These are phyloP conservation scores for Phaeoacremonium minimum DNA, from an alignment of 2,329 filamentous ascomycete genomes.

Conservation along the genomic window DNA sequence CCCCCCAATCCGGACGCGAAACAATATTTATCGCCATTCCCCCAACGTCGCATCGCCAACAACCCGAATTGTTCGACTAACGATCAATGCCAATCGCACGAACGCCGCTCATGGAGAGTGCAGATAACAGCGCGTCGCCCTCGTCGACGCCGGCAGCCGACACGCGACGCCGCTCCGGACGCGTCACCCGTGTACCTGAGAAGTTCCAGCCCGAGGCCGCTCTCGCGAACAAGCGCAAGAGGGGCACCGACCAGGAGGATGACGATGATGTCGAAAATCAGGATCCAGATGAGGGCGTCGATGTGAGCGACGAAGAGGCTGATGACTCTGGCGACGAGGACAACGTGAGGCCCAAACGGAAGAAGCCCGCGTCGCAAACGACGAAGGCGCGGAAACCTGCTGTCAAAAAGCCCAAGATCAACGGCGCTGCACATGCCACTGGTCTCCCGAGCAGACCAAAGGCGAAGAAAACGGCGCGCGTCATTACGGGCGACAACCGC, in stretches of 20 bases:
- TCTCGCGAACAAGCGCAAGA: constrained; percentile 53
- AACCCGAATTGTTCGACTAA: constrained; percentile 18
- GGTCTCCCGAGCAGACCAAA: constrained; percentile 49
- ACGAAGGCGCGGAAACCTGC: constrained; percentile 51
- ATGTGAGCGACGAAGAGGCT: constrained; percentile 29
- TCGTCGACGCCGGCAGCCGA: constrained; percentile 46
- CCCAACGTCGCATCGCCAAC: constrained; percentile 11
- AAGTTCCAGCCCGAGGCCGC: constrained; percentile 55
- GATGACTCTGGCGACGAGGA: constrained; percentile 14
- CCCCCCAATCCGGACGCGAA: constrained; percentile 2
- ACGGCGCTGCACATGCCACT: constrained; percentile 42
- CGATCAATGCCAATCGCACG: constrained; percentile 32
- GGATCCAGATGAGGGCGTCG: constrained; percentile 36
- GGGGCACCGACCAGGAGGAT: constrained; percentile 38
- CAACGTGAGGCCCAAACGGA: constrained; percentile 21
- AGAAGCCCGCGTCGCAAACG: constrained; percentile 28
- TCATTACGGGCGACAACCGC: constrained; percentile 40
- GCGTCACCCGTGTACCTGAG: constrained; percentile 56
- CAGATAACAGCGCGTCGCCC: constrained; percentile 51
- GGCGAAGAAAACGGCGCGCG: constrained; percentile 53
- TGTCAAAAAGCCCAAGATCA: constrained; percentile 60
- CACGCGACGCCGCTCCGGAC: constrained; percentile 63
- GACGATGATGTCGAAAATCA: constrained; percentile 40
- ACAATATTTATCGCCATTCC: constrained; percentile 1
- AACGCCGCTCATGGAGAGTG: constrained; percentile 46